Conservation (phyloP, 2,329 filamentous ascomycete species). For the Neonectria ditissima region DNA sequence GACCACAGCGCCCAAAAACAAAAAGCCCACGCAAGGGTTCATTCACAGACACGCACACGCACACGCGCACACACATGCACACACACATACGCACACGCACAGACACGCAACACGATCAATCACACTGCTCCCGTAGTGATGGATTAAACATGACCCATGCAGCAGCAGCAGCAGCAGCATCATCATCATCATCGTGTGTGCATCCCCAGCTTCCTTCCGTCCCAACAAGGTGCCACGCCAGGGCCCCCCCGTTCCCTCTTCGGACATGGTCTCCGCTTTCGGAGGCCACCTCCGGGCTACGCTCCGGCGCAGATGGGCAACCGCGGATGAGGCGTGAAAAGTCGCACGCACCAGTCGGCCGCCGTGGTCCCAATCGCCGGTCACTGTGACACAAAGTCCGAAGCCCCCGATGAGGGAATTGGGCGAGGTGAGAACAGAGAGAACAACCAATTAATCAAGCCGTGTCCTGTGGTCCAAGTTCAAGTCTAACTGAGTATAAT, state of each 20-base stretch:
- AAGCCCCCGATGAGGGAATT: not conserved
- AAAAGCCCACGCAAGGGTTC: conserved; percentile 13
- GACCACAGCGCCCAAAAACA: conserved; percentile 24
- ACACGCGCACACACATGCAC: not conserved
- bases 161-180: too few species aligned
- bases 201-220: conserved; percentile 23
- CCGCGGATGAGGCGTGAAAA: conserved; percentile 16
- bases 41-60: not conserved
- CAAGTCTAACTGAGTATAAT: too few species aligned
- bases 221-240: not conserved
- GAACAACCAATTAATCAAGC: not conserved
- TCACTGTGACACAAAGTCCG: conserved; percentile 14
- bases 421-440: not conserved
- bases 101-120: not conserved
- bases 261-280: conserved; percentile 36
- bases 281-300: not conserved
- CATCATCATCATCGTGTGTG: conserved; percentile 1
- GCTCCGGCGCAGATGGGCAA: not conserved
- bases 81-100: not conserved
- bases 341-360: conserved; percentile 15
- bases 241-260: conserved; percentile 4
- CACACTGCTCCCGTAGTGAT: conserved; percentile 1
- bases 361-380: conserved; percentile 18
- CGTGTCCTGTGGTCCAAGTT: conserved; percentile 1
- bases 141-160: not conserved